Evolutionary conservation across 140 eudicot species (phyloP).

Genomic region (Stevia rebaudiana): DNA sequence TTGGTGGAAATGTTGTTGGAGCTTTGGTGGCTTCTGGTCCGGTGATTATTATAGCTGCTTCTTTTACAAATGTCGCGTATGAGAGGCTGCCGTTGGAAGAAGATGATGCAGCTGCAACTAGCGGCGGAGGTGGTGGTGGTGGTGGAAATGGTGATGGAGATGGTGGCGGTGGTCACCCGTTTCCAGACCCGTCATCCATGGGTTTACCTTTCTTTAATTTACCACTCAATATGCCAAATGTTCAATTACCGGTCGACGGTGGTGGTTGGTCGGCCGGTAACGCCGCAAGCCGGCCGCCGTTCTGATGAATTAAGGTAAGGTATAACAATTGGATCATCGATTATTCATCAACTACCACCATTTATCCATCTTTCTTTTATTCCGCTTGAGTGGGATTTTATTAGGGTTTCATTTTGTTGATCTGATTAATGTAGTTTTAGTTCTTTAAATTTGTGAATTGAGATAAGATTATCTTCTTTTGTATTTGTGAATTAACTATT

Average conservation of each 20-base stretch:
- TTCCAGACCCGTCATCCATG: conserved; percentile 55
- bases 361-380: background rate
- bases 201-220: conserved; percentile 64
- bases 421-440: conserved; percentile 10
- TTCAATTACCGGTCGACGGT: conserved; percentile 56
- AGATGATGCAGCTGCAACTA: conserved; percentile 40
- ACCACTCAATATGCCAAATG: conserved; percentile 55
- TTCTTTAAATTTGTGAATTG: conserved; percentile 13
- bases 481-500: conserved; percentile 16
- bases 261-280: conserved; percentile 54
- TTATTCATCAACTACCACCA: background rate
- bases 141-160: conserved; percentile 21
- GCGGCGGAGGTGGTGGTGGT: conserved; percentile 32
- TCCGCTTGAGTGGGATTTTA: conserved; percentile 5
- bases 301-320: conserved; percentile 37
- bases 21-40: conserved; percentile 74
- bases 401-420: conserved; percentile 10
- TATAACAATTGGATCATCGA: conserved; percentile 22
- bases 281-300: conserved; percentile 41
- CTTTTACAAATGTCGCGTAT: conserved; percentile 75
- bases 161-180: conserved; percentile 29
- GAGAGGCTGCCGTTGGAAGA: conserved; percentile 72
- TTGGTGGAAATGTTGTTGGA: conserved; percentile 77
- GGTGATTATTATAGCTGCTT: conserved; percentile 64
- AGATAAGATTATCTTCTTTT: conserved; percentile 12